Evolutionary conservation across 2,329 filamentous ascomycete genomes (phyloP).

Genomic region (Fusarium scirpi): DNA sequence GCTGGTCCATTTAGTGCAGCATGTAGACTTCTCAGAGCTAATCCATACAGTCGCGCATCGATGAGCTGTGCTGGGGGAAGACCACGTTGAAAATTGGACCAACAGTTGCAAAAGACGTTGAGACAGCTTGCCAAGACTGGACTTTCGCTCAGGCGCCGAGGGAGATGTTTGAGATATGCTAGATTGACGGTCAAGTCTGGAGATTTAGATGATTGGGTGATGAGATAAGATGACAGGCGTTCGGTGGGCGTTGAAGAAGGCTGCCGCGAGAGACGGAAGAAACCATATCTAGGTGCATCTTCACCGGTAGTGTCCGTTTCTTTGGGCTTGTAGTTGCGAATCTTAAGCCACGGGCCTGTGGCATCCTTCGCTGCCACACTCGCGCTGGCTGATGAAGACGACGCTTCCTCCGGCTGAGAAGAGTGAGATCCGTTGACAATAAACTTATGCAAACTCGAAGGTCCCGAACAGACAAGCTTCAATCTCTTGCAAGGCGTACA

Average conservation of each 20-base stretch:
- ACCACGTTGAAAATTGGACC: not conserved
- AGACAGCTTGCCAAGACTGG: not conserved
- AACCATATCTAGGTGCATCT: not conserved
- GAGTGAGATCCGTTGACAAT: not conserved
- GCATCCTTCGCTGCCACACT: not conserved
- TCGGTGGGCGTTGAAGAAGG: not conserved
- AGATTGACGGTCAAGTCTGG: not conserved
- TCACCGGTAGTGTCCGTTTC: accelerated
- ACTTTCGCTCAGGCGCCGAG: not conserved
- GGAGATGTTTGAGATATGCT: not conserved
- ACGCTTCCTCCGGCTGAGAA: not conserved
- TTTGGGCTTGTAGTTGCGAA: not conserved
- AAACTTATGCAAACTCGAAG: not conserved
- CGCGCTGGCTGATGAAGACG: not conserved
- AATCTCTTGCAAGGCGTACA: not conserved
- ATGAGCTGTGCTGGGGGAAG: not conserved
- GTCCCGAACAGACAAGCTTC: not conserved
- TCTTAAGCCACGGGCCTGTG: not conserved
- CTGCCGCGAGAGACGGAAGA: not conserved
- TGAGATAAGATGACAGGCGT: not conserved
- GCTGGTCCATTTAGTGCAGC: not conserved
- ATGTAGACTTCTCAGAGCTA: not conserved
- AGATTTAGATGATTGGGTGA: not conserved
- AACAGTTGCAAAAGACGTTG: not conserved
- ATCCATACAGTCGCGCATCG: not conserved